Percentiles rank a stretch among this genome's conserved stretches.
Conservation (phyloP, 768 basidiomycete species). For the Clitopilus hobsonii region DNA sequence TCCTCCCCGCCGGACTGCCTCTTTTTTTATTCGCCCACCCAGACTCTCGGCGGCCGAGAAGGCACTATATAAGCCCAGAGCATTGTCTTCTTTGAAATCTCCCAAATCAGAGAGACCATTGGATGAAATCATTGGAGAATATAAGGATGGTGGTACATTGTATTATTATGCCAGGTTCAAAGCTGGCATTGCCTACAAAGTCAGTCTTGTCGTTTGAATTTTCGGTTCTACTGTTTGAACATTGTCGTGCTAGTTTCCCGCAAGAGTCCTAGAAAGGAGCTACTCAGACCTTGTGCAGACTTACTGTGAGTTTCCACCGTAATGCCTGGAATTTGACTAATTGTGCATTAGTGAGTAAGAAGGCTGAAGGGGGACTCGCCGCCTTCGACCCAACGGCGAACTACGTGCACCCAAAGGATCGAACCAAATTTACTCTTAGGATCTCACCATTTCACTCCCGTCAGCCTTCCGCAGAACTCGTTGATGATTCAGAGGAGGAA, state of each 20-base stretch:
- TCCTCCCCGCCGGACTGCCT: neutral
- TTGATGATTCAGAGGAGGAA: constrained; percentile 30
- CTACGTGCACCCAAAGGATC: neutral
- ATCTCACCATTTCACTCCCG: constrained; percentile 19
- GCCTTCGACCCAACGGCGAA: constrained; percentile 52
- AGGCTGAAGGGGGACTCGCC: constrained; percentile 35
- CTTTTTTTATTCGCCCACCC: constrained; percentile 35
- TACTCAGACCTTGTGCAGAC: constrained; percentile 44
- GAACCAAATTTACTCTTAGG: constrained; percentile 8
- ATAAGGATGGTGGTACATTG: constrained; percentile 26
- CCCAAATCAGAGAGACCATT: constrained; percentile 25
- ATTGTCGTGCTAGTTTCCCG: constrained; percentile 48
- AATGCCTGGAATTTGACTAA: too few species aligned
- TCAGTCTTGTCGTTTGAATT: constrained; percentile 20
- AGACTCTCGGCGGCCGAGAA: constrained; percentile 31
- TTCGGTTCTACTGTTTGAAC: constrained; percentile 25
- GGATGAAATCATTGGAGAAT: constrained; percentile 57
- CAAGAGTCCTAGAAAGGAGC: constrained; percentile 28
- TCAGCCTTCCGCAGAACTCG: constrained; percentile 21
- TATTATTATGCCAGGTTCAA: constrained; percentile 61
- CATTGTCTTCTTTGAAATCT: constrained; percentile 26
- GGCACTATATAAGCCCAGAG: constrained; percentile 32
- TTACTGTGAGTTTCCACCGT: constrained; percentile 49
- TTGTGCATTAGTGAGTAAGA: constrained; percentile 20
- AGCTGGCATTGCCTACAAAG: constrained; percentile 57